Evolutionary conservation across 441 rosid genomes (phyloP), one percentile per base, ranked within the genome.

Genomic region (Populus hybrid): DNA sequence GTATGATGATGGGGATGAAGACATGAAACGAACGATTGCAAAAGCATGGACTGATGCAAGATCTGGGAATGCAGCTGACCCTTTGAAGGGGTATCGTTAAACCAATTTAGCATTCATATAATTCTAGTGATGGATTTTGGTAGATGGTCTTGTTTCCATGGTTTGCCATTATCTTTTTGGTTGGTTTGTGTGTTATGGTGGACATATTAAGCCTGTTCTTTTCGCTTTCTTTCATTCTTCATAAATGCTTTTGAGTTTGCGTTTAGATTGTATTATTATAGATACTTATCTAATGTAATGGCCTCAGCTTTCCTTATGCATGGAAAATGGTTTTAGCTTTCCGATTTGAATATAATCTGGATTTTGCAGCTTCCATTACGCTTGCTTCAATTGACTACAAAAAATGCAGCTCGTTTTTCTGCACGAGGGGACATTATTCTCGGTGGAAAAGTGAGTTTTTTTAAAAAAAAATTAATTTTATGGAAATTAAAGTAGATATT

Each of bases 21-120:
- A 95, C 28, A 92, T 91, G 97, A 95, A 95, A 84, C 82, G 83
- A 76, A 95, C 99, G 29, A 94, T 95, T 59, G 99, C 99, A 6
- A 95, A 94, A 84, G 99, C 98, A 33, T 94, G 99, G 99, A 91
- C 92, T 0, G 98, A 95, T 88, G 97, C 99, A 10, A 87, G 98
- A 83, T 88, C 99, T 14, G 99, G 99, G 71, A 94, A 92, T 80
- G 66, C 93, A 29, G 89, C 89, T 3, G 96, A 92, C 76, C 86
- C 97, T 18, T 65, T 93, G 42, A 89, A 87, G 78, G 93, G 95
- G 0, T 84, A 74, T 77, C 88, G 65, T 5, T 90, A 79, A 84
- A 65, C 31, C 45, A 10, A 24, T 28, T 21, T n/a, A 4, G 64
- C 31, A 3, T 26, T 73, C 9, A 4, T 63, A 29, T 12, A 20